Percentiles rank a stretch among this genome's conserved stretches.
Conservation (phyloP, 306 rosid genomes). For the Lathyrus sativus region DNA sequence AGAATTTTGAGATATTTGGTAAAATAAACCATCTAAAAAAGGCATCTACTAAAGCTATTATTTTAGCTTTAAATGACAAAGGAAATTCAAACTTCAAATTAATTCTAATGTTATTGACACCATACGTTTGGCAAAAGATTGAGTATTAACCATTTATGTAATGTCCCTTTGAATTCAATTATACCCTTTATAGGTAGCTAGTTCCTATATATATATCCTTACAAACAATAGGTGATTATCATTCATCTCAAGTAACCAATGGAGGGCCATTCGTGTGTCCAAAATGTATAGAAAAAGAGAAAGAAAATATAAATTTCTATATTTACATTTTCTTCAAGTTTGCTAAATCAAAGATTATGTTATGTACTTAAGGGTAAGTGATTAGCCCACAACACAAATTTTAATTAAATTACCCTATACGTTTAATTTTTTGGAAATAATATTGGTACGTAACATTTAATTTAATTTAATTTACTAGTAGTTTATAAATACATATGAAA, state of each 20-base stretch:
- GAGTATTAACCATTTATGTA: not conserved
- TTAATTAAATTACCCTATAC: no score
- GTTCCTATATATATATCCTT: not conserved
- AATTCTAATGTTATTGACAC: not conserved
- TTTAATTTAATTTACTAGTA: no score
- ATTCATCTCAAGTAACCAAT: constrained; percentile 34
- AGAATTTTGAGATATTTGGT: not conserved
- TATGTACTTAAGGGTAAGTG: not conserved
- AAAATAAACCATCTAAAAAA: not conserved
- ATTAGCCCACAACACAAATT: not conserved
- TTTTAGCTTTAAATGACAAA: constrained; percentile 13
- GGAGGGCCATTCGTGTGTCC: constrained; percentile 3
- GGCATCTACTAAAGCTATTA: not conserved
- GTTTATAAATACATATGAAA: no score
- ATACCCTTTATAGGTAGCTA: constrained; percentile 13
- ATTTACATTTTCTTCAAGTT: not conserved
- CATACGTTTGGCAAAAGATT: constrained; percentile 21
- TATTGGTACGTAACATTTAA: no score
- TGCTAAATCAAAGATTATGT: not conserved
- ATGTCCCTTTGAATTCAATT: constrained; percentile 9
- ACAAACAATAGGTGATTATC: constrained; percentile 7
- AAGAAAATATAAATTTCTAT: not conserved
- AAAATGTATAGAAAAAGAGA: not conserved
- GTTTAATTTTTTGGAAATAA: no score
- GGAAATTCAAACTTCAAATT: not conserved